A percentile compares a stretch with the other conserved stretches of the same genome.
Evolutionary conservation across 2,329 filamentous ascomycete genomes (phyloP).

Genomic region (Fusarium pseudoanthophilum): DNA sequence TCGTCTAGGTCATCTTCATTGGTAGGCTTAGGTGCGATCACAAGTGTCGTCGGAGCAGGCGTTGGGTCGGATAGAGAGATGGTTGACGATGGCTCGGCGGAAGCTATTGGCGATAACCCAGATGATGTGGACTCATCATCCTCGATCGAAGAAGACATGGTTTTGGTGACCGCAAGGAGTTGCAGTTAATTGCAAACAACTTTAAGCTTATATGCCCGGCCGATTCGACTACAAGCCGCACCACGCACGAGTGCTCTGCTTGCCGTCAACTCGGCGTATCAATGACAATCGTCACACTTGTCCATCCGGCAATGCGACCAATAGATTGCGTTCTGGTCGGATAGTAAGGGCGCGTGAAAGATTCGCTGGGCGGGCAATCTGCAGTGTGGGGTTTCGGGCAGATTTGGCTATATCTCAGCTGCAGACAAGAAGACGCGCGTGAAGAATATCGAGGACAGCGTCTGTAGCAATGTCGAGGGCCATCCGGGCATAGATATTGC

Average conservation of each 20-base stretch:
- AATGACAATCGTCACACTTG: conserved; percentile 29
- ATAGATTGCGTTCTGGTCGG: conserved; percentile 4
- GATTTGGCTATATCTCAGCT: conserved; percentile 21
- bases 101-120: conserved; percentile 16
- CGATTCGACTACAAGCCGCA: conserved; percentile 35
- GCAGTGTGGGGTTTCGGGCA: not conserved
- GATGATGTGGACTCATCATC: conserved; percentile 28
- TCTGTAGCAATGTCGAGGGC: conserved; percentile 24
- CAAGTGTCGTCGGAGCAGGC: conserved; percentile 22
- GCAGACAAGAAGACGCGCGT: conserved; percentile 14
- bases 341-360: not conserved
- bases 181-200: not conserved
- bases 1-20: conserved; percentile 36
- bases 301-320: conserved; percentile 39
- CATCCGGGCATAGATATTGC: conserved; percentile 29
- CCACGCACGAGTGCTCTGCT: conserved; percentile 19
- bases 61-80: conserved; percentile 30
- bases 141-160: conserved; percentile 33
- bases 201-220: conserved; percentile 16
- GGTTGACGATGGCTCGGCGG: conserved; percentile 31
- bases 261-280: conserved; percentile 41
- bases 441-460: conserved; percentile 17
- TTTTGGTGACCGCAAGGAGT: conserved; percentile 12
- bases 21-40: conserved; percentile 27
- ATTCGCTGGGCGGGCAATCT: conserved; percentile 1